Evolutionary conservation across 805 yeast species (phyloP), one percentile per base, ranked within the genome.

Genomic region (Saccharomyces mikatae): DNA sequence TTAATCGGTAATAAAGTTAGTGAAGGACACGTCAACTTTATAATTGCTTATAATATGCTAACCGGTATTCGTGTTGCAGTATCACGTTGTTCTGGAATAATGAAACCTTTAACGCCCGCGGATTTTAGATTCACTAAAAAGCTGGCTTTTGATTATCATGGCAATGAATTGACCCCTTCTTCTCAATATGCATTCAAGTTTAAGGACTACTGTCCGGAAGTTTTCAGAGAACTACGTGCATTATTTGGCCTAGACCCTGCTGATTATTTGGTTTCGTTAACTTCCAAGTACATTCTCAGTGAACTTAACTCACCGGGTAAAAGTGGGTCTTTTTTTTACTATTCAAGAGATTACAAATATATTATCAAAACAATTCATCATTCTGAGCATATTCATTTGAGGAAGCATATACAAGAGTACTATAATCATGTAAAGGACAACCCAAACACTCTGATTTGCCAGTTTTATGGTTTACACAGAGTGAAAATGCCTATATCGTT

Each of bases 41-140:
- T 90, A 28, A 83, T 92, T 76, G 99, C 97, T 1, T 95, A 94
- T 70, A 90, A 92, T 69, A 92, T 94, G 97, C 78, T 95, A 55
- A 91, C 98, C 0, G 99, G 99, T 2, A 94, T 94, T 49, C 79
- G 99, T 54, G 96, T 90, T 8, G 91, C 97, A 0, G 98, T 94
- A 0, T 89, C 96, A 3, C 76, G 97, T 55, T 86, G 96, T 63
- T 88, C 97, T 0, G 95, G 96, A 41, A 77, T 86, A 10, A 87
- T 89, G 80, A 80, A 86, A 52, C 84, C 86, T 21, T 72, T 94
- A 46, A 78, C 77, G 1, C 85, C 59, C 9, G 77, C 74, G 14
- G 97, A 92, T 67, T 94, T 91, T 68, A 74, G 71, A 32, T 73
- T 80, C 10, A 82, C 83, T 26, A 86, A 89, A 61, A 92, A 94